phyloP scores from a whole-genome alignment of 2,329 filamentous ascomycete genomes.

The Plectosphaerella plurivora region DNA sequence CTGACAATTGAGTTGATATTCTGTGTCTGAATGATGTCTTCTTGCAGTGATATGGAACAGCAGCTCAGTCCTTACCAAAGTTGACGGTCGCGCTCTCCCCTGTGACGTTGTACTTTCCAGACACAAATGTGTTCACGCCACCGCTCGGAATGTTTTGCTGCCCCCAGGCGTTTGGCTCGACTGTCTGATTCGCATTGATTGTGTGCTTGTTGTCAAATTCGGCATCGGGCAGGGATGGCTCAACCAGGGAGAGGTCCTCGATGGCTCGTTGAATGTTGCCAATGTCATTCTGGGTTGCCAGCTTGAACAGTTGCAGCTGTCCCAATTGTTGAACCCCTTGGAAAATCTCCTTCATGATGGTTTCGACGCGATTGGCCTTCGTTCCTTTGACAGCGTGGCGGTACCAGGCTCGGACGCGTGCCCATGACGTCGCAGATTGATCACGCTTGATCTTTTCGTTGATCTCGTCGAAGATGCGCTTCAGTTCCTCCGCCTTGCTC shows the following conservation, averaged over 20 bases:
- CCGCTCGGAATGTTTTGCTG: background rate
- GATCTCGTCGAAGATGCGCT: background rate
- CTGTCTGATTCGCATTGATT: background rate
- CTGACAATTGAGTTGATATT: background rate
- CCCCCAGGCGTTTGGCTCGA: background rate
- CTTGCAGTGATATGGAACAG: no score
- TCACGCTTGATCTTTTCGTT: background rate
- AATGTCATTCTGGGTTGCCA: background rate
- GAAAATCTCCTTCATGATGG: background rate
- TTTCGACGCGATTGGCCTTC: background rate
- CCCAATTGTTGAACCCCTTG: background rate
- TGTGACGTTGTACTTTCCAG: background rate
- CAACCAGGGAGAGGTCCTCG: background rate
- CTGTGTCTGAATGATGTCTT: background rate
- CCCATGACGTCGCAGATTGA: background rate
- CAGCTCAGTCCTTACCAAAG: conserved; percentile 1
- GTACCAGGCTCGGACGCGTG: background rate
- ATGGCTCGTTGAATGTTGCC: background rate
- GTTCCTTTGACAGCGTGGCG: background rate
- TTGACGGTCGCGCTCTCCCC: background rate
- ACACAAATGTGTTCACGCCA: background rate
- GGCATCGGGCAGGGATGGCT: background rate
- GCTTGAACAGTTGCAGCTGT: background rate
- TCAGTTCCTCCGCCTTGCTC: background rate
- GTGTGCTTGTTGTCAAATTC: background rate